phyloP scores from a whole-genome alignment of 805 yeast species.

The Lachancea cidri region DNA sequence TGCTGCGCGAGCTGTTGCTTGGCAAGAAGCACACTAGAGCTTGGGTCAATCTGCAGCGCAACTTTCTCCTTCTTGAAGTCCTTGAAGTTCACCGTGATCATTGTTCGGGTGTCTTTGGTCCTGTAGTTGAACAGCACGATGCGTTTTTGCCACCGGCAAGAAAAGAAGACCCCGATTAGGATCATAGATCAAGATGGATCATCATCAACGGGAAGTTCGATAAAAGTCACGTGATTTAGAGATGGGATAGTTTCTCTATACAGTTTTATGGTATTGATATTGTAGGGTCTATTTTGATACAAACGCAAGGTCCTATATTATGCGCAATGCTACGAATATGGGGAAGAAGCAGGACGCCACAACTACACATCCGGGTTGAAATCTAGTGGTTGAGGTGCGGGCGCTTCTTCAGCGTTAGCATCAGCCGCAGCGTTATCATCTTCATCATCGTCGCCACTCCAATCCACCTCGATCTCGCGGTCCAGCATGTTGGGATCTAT shows the following conservation, averaged over 20 bases:
- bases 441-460: conserved; percentile 55
- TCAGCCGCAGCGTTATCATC: conserved; percentile 1
- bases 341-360: too few species aligned
- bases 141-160: conserved; percentile 1
- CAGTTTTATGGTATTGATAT: too few species aligned
- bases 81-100: conserved; percentile 45
- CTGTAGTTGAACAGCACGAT: neutral
- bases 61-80: conserved; percentile 91
- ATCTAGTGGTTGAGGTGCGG: conserved; percentile 6
- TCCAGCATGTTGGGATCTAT: conserved; percentile 51
- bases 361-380: conserved; percentile 5
- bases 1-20: conserved; percentile 67
- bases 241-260: too few species aligned
- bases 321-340: too few species aligned
- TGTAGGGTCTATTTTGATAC: too few species aligned
- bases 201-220: too few species aligned
- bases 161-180: neutral
- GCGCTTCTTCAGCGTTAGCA: neutral
- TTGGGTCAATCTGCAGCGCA: conserved; percentile 66
- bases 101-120: neutral
- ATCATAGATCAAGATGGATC: too few species aligned
- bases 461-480: conserved; percentile 53
- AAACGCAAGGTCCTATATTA: too few species aligned
- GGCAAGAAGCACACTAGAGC: conserved; percentile 61
- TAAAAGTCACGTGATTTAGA: too few species aligned